Base-by-base conservation (phyloP, 306 rosid species). In the Cicer yamashitae region DNA sequence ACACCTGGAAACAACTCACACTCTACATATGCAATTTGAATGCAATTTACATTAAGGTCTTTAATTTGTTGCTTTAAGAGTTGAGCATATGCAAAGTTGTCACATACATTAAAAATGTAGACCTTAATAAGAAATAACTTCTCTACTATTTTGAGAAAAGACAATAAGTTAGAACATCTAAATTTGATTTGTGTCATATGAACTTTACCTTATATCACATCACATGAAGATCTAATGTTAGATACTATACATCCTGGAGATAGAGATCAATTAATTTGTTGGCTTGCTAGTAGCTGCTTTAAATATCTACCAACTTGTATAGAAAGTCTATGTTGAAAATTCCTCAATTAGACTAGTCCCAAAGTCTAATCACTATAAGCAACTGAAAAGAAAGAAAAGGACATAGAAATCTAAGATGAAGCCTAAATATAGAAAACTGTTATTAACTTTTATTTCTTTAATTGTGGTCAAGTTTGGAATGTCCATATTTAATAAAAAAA, bases 31-130 rank as follows among this genome's bases (percentile, higher is more conserved):
- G 59, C 75, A 53, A 82, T 75, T 82, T 57, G 62, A 63, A 60
- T 50, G 84, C 41, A 17, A 50, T 47, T 66, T 77, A 51, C 58
- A 81, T 43, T 20, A 50, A 82, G 56, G 30, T 3, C 0, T 25
- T 25, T 25, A 25, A 25, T 25, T 25, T 25, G 30, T 25, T 25
- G 30, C 30, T 25, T 3, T 25, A 25, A 25, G 30, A 25, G 30
- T 25, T 25, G 30, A 25, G 30, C 30, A 25, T 25, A 25, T 25
- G 30, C 30, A 2, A 25, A 25, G 57, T 51, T 74, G 74, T 81
- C 74, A 74, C 54, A 84, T 50, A 67, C 77, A 74, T 71, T 77
- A 86, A 85, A 83, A 17, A 13, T 70, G 72, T 54, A 82, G 86
- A 57, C 77, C 87, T 44, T 47, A 73, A 44, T 43, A 48, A 71